phyloP scores from a whole-genome alignment of 2,329 filamentous ascomycete genomes.

The Dactylella cylindrospora region DNA sequence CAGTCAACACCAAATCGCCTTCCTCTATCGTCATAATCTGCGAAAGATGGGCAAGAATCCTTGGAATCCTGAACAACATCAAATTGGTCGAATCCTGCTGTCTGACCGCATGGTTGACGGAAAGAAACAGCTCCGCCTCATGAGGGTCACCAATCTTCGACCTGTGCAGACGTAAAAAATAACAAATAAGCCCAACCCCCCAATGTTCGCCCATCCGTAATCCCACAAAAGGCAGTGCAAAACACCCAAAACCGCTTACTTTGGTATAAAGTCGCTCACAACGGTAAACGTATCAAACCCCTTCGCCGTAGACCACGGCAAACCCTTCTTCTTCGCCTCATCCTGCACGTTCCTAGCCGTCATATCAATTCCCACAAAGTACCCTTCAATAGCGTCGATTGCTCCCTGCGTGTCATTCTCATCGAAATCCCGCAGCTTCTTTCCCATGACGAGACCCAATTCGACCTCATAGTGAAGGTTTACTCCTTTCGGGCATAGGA shows the following conservation, averaged over 20 bases:
- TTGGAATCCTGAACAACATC: constrained; percentile 89
- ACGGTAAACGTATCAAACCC: constrained; percentile 98
- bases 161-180: too few relatives aligned
- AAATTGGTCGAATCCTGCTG: constrained; percentile 88
- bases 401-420: constrained; percentile 64
- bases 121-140: constrained; percentile 80
- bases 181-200: neutral
- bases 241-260: constrained; percentile 51
- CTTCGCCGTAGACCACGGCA: constrained; percentile 95
- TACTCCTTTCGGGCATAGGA: constrained; percentile 78
- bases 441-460: constrained; percentile 84
- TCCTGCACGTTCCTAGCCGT: constrained; percentile 93
- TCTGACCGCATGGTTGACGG: constrained; percentile 74
- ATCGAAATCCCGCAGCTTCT: constrained; percentile 72
- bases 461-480: constrained; percentile 94
- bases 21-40: constrained; percentile 90
- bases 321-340: constrained; percentile 93
- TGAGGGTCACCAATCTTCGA: constrained; percentile 80
- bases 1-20: constrained; percentile 88
- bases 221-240: neutral
- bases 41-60: constrained; percentile 85
- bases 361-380: constrained; percentile 93
- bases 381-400: constrained; percentile 59
- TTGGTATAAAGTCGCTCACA: constrained; percentile 76
- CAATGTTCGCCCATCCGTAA: neutral